Conservation (phyloP, 371 early-diverging fungal genomes). For the Apophysomyces sp. region DNA sequence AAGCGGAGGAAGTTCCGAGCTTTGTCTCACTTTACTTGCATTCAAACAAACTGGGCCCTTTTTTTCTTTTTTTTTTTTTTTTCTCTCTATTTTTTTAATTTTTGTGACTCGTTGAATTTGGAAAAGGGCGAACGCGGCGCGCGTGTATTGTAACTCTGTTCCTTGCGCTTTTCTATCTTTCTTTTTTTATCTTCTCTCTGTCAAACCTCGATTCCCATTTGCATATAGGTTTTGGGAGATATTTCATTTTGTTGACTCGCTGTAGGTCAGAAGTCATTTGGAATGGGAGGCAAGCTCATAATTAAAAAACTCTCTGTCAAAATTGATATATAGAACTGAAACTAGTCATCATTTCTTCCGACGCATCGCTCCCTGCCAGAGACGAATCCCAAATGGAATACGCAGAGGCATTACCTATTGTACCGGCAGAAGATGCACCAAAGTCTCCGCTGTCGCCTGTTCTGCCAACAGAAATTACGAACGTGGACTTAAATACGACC, state of each 20-base stretch:
- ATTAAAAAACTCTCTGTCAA: not conserved
- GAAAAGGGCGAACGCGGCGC: conserved; percentile 1
- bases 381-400: not conserved
- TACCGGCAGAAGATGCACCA: not conserved
- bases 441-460: not conserved
- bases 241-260: no score
- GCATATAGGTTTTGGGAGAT: not conserved
- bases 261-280: not conserved
- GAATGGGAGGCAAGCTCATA: not conserved
- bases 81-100: not conserved
- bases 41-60: no score
- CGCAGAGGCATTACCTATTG: not conserved
- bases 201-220: not conserved
- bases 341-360: not conserved
- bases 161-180: not conserved
- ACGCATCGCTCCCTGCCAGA: not conserved
- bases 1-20: not conserved
- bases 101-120: not conserved
- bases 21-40: not conserved
- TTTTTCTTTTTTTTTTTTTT: not conserved
- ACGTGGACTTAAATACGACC: not conserved
- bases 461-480: not conserved
- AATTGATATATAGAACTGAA: not conserved
- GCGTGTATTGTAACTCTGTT: not conserved
- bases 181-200: not conserved